These are phyloP conservation scores for Hemisphaericaspora nanyangensis DNA, from an alignment of 805 yeast genomes.

Conservation along the genomic window DNA sequence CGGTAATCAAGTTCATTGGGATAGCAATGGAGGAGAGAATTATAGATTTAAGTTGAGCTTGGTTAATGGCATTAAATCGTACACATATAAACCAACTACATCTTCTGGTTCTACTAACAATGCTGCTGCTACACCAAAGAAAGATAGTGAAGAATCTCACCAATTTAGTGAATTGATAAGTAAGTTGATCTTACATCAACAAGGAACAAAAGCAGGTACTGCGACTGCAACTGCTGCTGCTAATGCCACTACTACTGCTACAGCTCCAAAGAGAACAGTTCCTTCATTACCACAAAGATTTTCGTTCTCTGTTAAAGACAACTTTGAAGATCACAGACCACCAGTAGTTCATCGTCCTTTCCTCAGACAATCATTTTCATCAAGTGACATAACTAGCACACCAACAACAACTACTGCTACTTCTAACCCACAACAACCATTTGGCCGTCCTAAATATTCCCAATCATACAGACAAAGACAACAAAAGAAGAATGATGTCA, in stretches of 20 bases:
- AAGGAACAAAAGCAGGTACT: slow-evolving; percentile 4
- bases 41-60: slow-evolving; percentile 24
- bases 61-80: slow-evolving; percentile 3
- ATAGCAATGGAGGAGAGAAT: slow-evolving; percentile 32
- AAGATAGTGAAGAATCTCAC: slow-evolving; percentile 3
- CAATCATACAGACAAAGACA: slow-evolving; percentile 5
- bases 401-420: background rate
- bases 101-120: background rate
- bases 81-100: slow-evolving; percentile 3
- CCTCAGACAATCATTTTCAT: slow-evolving; percentile 7
- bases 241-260: background rate
- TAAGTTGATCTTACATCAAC: slow-evolving; percentile 16
- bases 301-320: slow-evolving; percentile 3
- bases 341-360: slow-evolving; percentile 5
- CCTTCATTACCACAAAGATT: slow-evolving; percentile 1
- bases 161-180: slow-evolving; percentile 21
- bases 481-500: slow-evolving; percentile 3
- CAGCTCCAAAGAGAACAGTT: background rate
- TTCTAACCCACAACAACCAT: background rate
- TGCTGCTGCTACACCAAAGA: background rate
- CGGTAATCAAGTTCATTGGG: slow-evolving; percentile 30
- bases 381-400: slow-evolving; percentile 1
- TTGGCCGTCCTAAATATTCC: slow-evolving; percentile 6
- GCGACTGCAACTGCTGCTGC: background rate
- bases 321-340: slow-evolving; percentile 3